phyloP scores from a whole-genome alignment of 345 rosid species.

The Murraya paniculata region DNA sequence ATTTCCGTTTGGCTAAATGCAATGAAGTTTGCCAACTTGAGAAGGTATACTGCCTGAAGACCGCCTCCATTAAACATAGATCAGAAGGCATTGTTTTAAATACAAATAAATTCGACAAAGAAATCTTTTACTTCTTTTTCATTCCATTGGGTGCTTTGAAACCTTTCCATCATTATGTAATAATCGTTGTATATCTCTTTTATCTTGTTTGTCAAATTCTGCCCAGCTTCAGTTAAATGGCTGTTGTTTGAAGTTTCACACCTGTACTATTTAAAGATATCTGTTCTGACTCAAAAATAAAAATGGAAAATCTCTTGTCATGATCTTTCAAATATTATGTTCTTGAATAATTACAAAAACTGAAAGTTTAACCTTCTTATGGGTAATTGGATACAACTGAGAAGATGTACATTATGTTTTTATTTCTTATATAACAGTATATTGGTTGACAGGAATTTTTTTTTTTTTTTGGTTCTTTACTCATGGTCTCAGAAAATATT shows the following conservation, averaged over 20 bases:
- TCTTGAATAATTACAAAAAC: not conserved
- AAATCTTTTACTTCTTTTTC: not conserved
- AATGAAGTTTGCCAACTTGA: conserved; percentile 75
- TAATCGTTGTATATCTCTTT: not conserved
- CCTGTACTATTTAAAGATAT: not conserved
- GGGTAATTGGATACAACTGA: not conserved
- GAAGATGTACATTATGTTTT: not conserved
- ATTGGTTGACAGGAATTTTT: not conserved
- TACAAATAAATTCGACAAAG: not conserved
- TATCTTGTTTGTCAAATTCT: conserved; percentile 2
- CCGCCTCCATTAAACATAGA: conserved; percentile 2
- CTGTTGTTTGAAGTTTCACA: not conserved
- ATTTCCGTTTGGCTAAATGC: conserved; percentile 66
- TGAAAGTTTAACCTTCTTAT: not conserved
- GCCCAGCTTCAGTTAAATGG: not conserved
- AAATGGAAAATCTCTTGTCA: not conserved
- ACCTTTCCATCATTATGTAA: not conserved
- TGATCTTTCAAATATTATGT: not conserved
- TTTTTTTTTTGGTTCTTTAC: not conserved
- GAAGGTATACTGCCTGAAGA: conserved; percentile 49
- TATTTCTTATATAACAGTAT: not conserved
- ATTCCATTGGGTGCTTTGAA: not conserved
- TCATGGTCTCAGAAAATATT: conserved; percentile 7
- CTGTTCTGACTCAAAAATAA: not conserved
- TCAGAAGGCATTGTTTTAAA: not conserved